Evolutionary conservation across 1,284 basidiomycete species (phyloP), one percentile per base, ranked within the genome.

Genomic region (Papiliotrema laurentii): DNA sequence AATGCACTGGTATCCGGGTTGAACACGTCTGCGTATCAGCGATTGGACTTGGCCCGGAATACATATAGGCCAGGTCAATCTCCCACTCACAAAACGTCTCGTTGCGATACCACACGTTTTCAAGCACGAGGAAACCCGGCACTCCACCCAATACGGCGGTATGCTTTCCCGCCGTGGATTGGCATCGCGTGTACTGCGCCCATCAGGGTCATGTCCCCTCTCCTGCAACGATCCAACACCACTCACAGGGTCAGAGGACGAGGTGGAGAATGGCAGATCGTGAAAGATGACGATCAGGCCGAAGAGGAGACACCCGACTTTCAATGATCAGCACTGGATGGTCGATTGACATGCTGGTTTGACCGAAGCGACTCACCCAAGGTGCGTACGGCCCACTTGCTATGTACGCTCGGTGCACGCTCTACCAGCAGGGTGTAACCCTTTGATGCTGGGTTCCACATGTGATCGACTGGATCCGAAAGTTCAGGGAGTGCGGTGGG

Each of bases 91-190:
- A 31, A 22, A 43, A 43, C 18, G 41, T 43, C 13, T 43, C 18
- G 19, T 43, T 33, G 27, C 19, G 26, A 30, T 26, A 43, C 41
- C 41, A 43, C 24, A 43, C 41, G 30, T 43, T 43, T 30, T 43
- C 28, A 25, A 43, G 18, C 4, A 33, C 30, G 11, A 43, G 22
- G 28, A 26, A 43, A 7, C 41, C 41, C 41, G 41, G 41, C 22
- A 43, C 28, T 18, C 41, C 41, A 9, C 41, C 41, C n/a, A 43
- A 22, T 3, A 43, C 41, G 16, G 6, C n/a, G 9, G 41, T 43
- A 13, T 14, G 21, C 27, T 19, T 11, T 11, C 41, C 30, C 4
- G 14, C 16, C 28, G 41, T 43, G 14, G 41, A 43, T 11, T 22
- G 11, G 28, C 41, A 39, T 6, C 34, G 7, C 34, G n/a, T 18